phyloP scores from a whole-genome alignment of 176 grass and related monocot species.

The Aegilops umbellulata region DNA sequence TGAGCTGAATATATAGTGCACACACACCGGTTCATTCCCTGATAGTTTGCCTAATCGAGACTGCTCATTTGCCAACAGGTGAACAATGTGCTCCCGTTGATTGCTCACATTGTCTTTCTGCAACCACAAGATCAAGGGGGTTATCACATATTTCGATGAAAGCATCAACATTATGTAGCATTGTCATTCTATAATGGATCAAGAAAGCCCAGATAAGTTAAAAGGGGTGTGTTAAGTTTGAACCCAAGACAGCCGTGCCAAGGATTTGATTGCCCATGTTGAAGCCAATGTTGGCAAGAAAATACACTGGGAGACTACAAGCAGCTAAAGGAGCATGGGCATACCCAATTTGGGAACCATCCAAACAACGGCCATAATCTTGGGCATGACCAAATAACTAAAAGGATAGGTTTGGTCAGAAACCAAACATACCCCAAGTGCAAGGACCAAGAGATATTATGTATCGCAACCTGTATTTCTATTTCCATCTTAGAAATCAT shows the following conservation, averaged over 20 bases:
- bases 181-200: slow-evolving; percentile 1
- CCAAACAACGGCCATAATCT: neutral
- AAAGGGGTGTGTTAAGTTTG: neutral
- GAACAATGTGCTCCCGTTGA: slow-evolving; percentile 87
- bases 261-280: neutral
- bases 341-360: neutral
- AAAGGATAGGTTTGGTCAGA: neutral
- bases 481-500: no score
- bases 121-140: slow-evolving; percentile 14
- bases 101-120: slow-evolving; percentile 89
- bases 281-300: neutral
- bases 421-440: neutral
- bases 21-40: slow-evolving; percentile 75
- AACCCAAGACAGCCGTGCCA: neutral
- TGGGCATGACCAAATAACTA: neutral
- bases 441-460: neutral
- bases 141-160: slow-evolving; percentile 1
- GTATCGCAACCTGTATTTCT: neutral
- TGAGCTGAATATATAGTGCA: neutral
- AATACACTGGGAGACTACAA: neutral
- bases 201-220: neutral
- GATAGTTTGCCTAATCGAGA: slow-evolving; percentile 65
- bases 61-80: slow-evolving; percentile 91
- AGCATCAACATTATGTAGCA: neutral
- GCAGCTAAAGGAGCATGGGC: neutral